These are phyloP conservation scores for Agapanthus africanus DNA, from an alignment of 106 monocot species.

Conservation along the genomic window DNA sequence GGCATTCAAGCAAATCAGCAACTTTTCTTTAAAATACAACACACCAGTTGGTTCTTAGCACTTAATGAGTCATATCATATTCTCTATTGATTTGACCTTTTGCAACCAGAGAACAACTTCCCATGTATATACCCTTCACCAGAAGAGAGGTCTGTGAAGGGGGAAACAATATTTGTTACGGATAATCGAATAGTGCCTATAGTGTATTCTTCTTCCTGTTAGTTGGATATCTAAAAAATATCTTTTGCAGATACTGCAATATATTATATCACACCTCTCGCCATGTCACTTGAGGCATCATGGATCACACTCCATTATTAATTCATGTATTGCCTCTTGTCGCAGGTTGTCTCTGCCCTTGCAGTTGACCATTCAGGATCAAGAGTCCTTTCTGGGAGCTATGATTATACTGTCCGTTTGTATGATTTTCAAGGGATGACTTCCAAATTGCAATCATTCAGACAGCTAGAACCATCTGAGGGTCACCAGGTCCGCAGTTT, in stretches of 20 bases:
- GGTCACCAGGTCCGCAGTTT: constrained; percentile 94
- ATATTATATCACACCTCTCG: too few relatives aligned
- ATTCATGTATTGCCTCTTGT: too few relatives aligned
- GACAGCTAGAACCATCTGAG: constrained; percentile 89
- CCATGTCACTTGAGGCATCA: too few relatives aligned
- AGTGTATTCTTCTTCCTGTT: too few relatives aligned
- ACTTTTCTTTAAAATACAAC: neutral
- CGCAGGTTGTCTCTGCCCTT: constrained; percentile 83
- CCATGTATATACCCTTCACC: neutral
- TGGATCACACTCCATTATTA: too few relatives aligned
- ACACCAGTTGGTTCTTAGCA: neutral
- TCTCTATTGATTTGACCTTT: neutral
- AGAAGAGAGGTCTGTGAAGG: neutral
- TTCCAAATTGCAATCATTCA: constrained; percentile 90
- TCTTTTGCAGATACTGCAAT: too few relatives aligned
- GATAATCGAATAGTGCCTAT: too few relatives aligned
- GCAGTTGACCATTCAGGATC: constrained; percentile 98
- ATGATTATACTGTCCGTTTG: constrained; percentile 95
- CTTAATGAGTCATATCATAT: neutral
- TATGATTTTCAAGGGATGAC: constrained; percentile 99
- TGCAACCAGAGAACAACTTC: neutral
- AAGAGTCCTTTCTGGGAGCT: constrained; percentile 91
- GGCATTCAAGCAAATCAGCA: neutral
- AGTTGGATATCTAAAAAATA: too few relatives aligned
- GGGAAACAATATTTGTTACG: too few relatives aligned